Evolutionary conservation across 805 yeast genomes (phyloP), one percentile per base, ranked within the genome.

Genomic region (Starmerella potacharoeniae): DNA sequence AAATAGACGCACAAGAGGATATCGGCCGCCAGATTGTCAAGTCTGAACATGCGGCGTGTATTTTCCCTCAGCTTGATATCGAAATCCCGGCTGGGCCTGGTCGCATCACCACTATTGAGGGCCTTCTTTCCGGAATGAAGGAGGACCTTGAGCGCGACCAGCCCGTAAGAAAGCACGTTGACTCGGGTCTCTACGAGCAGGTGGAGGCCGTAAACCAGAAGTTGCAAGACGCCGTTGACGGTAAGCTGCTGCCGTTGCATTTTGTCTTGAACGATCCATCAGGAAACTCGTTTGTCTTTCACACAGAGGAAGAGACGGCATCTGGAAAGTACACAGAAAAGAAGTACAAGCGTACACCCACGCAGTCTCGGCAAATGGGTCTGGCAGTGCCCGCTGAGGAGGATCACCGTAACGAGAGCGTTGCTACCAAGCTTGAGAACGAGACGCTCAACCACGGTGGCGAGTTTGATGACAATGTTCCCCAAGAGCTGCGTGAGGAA

Each of bases 71-170:
- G 68, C 73, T 91, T 57, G 96, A 89, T 61, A 80, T 91, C 54
- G 97, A 91, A 70, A 91, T 93, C 58, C 98, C 99, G 5, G 87
- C 97, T 36, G 86, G 89, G 68, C 79, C 88, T 64, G 98, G 98
- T 31, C 95, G 90, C 66, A 74, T 93, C 58, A 87, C 96, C 41
- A 90, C 89, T 30, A 83, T 89, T 34, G 98, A 93, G 69, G 99
- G 98, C 29, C 69, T 93, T 37, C 73, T 93, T 55, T 68, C 75
- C 16, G 96, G 90, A 68, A 89, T 90, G 85, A 74, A 84, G 54
- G 85, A 78, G 14, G 96, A 91, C 68, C 75, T 93, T 60, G 73
- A 76, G 65, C 69, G 80, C 51, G 96, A 87, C 67, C 99, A 93
- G 73, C 83, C 82, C 1, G 81, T 79, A 33, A 80, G 99, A 71